Conservation (phyloP, 2,329 filamentous ascomycete genomes). For the Parastagonospora avenae region DNA sequence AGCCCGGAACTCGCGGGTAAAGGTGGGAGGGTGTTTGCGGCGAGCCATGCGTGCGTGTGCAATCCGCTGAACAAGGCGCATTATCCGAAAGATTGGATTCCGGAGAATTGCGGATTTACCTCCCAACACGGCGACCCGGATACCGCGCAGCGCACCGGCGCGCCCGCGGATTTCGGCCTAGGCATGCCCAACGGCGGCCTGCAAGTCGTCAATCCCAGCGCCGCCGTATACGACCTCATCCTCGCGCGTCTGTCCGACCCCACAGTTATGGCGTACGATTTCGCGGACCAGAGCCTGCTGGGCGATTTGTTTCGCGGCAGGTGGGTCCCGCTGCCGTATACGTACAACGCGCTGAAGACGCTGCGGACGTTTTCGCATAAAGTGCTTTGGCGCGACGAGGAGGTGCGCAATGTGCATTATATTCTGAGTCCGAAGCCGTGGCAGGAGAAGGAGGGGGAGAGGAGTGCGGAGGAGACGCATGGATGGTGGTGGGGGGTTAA, state of each 20-base stretch:
- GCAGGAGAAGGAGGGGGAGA: constrained; percentile 58
- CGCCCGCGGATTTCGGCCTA: constrained; percentile 56
- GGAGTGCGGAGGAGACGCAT: constrained; percentile 54
- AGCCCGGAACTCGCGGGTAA: constrained; percentile 56
- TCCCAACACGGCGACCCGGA: constrained; percentile 59
- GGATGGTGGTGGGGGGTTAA: constrained; percentile 64
- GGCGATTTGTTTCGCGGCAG: constrained; percentile 62
- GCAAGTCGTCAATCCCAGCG: constrained; percentile 65
- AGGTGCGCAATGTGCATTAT: constrained; percentile 68
- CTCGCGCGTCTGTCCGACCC: constrained; percentile 52
- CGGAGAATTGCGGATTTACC: constrained; percentile 66
- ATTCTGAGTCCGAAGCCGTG: constrained; percentile 67
- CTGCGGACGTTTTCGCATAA: constrained; percentile 61
- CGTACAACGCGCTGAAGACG: constrained; percentile 68
- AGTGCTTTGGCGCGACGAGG: constrained; percentile 64
- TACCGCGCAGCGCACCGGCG: constrained; percentile 58
- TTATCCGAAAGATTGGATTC: constrained; percentile 74
- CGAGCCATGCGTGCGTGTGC: constrained; percentile 83
- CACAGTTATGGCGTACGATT: constrained; percentile 59
- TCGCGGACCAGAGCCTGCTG: constrained; percentile 64
- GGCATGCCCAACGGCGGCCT: constrained; percentile 66
- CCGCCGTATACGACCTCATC: constrained; percentile 59
- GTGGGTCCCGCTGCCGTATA: constrained; percentile 65
- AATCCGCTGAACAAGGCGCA: constrained; percentile 79
- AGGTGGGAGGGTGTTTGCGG: constrained; percentile 75